Evolutionary conservation across 2,329 filamentous ascomycete species (phyloP).

Genomic region (Paraconiothyrium sp.): DNA sequence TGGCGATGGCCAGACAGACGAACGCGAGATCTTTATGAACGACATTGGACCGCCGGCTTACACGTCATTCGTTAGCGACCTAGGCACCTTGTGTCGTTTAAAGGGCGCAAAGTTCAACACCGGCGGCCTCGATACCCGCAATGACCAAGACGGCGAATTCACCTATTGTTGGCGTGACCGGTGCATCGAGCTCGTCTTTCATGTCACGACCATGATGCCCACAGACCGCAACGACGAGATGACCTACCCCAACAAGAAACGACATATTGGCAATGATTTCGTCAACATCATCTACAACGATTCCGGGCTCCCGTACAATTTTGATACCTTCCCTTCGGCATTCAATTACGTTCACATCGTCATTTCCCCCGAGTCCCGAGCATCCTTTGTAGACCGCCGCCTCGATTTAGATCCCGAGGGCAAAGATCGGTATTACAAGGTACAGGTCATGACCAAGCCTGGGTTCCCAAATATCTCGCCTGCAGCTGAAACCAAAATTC

Average conservation of each 20-base stretch:
- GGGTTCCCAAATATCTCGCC: conserved; percentile 93
- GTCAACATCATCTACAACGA: conserved; percentile 99
- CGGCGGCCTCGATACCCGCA: conserved; percentile 83
- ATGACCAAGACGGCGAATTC: conserved; percentile 83
- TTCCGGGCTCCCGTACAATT: conserved; percentile 86
- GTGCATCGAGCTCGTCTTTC: conserved; percentile 94
- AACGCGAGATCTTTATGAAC: conserved; percentile 87
- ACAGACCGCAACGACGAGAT: conserved; percentile 80
- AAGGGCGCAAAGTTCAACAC: conserved; percentile 90
- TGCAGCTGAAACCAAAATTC: conserved; percentile 86
- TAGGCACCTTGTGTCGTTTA: conserved; percentile 83
- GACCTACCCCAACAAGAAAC: conserved; percentile 82
- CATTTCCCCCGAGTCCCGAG: conserved; percentile 85
- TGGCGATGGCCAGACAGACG: conserved; percentile 82
- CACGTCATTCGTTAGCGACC: conserved; percentile 79
- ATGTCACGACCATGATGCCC: conserved; percentile 97
- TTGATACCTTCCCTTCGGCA: conserved; percentile 90
- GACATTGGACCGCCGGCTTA: conserved; percentile 88
- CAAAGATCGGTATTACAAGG: conserved; percentile 76
- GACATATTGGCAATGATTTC: conserved; percentile 95
- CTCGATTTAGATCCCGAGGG: conserved; percentile 54
- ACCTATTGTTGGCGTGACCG: conserved; percentile 95
- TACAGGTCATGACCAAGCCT: conserved; percentile 86
- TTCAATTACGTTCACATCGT: conserved; percentile 99
- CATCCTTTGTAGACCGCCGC: conserved; percentile 72